Conservation (phyloP, 2,329 filamentous ascomycete genomes). For the Sarocladium brachiariae region DNA sequence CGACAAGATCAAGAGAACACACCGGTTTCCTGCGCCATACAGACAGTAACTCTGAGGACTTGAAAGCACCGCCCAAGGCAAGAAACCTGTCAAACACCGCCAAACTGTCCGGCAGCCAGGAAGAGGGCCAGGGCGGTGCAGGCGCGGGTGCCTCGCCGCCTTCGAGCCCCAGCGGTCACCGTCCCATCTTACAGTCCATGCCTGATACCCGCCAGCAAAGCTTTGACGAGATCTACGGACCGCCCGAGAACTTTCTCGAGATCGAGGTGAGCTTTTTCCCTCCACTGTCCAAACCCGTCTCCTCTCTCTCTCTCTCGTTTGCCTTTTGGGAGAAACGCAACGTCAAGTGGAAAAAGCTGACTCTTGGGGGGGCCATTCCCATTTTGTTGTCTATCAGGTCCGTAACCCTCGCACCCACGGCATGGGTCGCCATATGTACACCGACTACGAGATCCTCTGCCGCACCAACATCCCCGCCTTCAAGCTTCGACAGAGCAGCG, state of each 20-base stretch:
- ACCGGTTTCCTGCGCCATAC: no score
- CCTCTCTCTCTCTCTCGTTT: no score
- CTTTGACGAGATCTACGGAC: conserved; percentile 98
- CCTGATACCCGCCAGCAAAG: conserved; percentile 78
- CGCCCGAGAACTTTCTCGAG: conserved; percentile 97
- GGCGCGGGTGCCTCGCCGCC: conserved; percentile 17
- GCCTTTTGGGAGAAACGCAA: no score
- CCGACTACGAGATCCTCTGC: conserved; percentile 96
- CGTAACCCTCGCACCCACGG: conserved; percentile 91
- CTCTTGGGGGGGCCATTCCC: no score
- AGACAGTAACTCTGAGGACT: no score
- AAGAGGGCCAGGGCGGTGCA: conserved; percentile 24
- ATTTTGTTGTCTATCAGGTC: conserved; percentile 49
- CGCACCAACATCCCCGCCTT: conserved; percentile 98
- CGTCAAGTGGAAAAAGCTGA: no score
- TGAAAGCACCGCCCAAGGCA: no score
- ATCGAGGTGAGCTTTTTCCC: conserved; percentile 62
- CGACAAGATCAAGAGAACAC: no score
- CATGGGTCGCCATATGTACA: conserved; percentile 94
- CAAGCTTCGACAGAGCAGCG: conserved; percentile 82
- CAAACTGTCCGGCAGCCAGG: conserved; percentile 37
- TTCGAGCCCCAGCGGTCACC: conserved; percentile 32
- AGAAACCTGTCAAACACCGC: no score
- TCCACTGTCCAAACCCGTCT: neutral
- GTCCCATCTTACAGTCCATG: conserved; percentile 58